Conservation (phyloP, 2,329 filamentous ascomycete species). For the Colletotrichum abscissum region DNA sequence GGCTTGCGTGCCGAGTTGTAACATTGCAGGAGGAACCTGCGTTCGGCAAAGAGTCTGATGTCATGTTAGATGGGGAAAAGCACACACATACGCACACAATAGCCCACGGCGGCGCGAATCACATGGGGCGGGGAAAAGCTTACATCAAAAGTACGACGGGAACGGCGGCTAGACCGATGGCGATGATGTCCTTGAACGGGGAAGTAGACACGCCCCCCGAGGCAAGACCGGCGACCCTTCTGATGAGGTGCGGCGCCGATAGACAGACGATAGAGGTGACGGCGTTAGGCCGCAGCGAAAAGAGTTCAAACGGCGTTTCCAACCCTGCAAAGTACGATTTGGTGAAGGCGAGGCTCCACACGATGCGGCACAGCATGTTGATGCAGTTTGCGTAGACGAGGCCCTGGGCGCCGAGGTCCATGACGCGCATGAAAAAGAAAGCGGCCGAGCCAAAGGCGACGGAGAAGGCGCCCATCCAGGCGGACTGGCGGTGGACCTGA, state of each 20-base stretch:
- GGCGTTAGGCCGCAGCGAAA: slow-evolving; percentile 55
- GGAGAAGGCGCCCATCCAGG: slow-evolving; percentile 88
- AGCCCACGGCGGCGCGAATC: neutral
- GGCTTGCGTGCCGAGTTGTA: slow-evolving; percentile 53
- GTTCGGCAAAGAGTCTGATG: slow-evolving; percentile 64
- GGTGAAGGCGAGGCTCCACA: slow-evolving; percentile 84
- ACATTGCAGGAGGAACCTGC: slow-evolving; percentile 63
- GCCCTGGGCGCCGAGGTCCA: slow-evolving; percentile 79
- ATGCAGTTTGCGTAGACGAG: slow-evolving; percentile 88
- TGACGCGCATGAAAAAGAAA: slow-evolving; percentile 77
- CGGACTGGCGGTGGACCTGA: slow-evolving; percentile 81
- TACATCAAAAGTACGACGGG: slow-evolving; percentile 69
- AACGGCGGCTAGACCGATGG: slow-evolving; percentile 60
- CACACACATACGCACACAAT: slow-evolving; percentile 7
- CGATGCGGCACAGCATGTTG: slow-evolving; percentile 88
- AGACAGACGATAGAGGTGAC: slow-evolving; percentile 56
- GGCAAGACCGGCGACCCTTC: slow-evolving; percentile 36
- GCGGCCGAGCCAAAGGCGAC: slow-evolving; percentile 79
- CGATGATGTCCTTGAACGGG: slow-evolving; percentile 53
- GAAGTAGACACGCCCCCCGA: slow-evolving; percentile 12
- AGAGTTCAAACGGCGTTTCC: slow-evolving; percentile 53
- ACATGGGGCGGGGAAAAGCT: slow-evolving; percentile 45
- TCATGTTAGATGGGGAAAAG: slow-evolving; percentile 24
- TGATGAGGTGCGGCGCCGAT: slow-evolving; percentile 55
- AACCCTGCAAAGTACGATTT: slow-evolving; percentile 67